Conservation (phyloP, 2,329 filamentous ascomycete species). For the Aspergillus jensenii region DNA sequence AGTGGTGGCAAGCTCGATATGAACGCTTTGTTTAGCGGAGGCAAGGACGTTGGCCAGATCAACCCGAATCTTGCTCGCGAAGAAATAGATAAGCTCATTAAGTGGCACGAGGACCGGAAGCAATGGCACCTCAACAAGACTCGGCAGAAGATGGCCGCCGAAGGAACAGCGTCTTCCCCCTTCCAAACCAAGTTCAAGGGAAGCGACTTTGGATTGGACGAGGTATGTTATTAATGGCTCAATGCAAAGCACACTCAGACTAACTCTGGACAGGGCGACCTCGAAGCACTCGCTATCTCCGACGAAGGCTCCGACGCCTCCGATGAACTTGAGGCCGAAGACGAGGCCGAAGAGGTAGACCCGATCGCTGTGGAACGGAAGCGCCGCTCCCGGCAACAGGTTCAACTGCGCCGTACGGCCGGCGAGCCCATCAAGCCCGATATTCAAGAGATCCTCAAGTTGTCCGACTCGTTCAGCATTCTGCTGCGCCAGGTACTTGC, state of each 20-base stretch:
- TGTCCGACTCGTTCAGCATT: constrained; percentile 74
- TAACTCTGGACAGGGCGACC: constrained; percentile 56
- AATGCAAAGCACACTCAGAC: not conserved
- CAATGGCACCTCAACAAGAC: constrained; percentile 99
- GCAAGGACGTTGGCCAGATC: constrained; percentile 64
- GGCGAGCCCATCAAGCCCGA: constrained; percentile 81
- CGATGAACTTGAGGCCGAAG: constrained; percentile 68
- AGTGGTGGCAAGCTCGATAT: constrained; percentile 84
- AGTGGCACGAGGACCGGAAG: constrained; percentile 93
- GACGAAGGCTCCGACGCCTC: constrained; percentile 67
- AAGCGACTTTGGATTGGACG: constrained; percentile 85
- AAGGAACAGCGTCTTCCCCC: constrained; percentile 58
- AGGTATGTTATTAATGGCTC: constrained; percentile 48
- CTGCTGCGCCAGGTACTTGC: constrained; percentile 83
- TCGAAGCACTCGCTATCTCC: constrained; percentile 81
- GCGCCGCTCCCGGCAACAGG: constrained; percentile 72
- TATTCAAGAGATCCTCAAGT: constrained; percentile 75
- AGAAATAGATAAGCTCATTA: constrained; percentile 83
- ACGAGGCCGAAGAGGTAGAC: constrained; percentile 63
- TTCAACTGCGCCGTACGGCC: constrained; percentile 74
- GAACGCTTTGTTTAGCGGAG: constrained; percentile 87
- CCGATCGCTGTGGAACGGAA: constrained; percentile 85
- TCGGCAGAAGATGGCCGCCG: constrained; percentile 96
- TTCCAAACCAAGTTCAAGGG: constrained; percentile 65
- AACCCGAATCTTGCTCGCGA: constrained; percentile 69